Evolutionary conservation across 352 stramenopile genomes (phyloP).

Genomic region (Hyaloperonospora arabidopsidis): DNA sequence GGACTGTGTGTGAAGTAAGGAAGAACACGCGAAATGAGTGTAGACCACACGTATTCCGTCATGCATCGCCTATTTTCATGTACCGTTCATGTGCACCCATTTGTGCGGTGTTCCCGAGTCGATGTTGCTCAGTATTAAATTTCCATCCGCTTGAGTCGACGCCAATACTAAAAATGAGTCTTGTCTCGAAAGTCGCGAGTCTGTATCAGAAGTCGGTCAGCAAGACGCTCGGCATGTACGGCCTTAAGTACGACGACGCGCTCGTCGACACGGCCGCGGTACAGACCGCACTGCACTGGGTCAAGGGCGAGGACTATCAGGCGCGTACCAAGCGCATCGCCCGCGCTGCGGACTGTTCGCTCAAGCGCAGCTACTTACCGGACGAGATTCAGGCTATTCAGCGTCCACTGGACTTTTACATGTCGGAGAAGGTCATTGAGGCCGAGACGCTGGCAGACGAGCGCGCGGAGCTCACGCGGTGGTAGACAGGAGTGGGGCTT

Average conservation of each 20-base stretch:
- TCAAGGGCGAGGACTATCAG: constrained; percentile 69
- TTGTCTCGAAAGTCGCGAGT: constrained; percentile 50
- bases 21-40: too few species aligned
- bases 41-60: too few species aligned
- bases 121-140: constrained; percentile 29
- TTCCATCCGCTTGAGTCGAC: too few species aligned
- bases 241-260: constrained; percentile 83
- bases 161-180: constrained; percentile 24
- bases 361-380: constrained; percentile 80
- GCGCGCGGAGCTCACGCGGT: constrained; percentile 72
- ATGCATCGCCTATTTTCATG: too few species aligned
- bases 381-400: constrained; percentile 85
- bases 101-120: too few species aligned
- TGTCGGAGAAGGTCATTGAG: constrained; percentile 45
- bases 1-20: too few species aligned
- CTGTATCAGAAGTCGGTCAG: constrained; percentile 80
- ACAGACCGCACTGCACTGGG: constrained; percentile 74
- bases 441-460: constrained; percentile 60
- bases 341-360: constrained; percentile 70
- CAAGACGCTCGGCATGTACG: constrained; percentile 75
- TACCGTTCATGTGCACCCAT: too few species aligned
- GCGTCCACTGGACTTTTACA: constrained; percentile 70
- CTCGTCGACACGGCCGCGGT: constrained; percentile 77
- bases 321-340: constrained; percentile 73
- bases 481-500: constrained; percentile 36